Conservation (phyloP, 495 filamentous ascomycete species). For the Letharia lupina region DNA sequence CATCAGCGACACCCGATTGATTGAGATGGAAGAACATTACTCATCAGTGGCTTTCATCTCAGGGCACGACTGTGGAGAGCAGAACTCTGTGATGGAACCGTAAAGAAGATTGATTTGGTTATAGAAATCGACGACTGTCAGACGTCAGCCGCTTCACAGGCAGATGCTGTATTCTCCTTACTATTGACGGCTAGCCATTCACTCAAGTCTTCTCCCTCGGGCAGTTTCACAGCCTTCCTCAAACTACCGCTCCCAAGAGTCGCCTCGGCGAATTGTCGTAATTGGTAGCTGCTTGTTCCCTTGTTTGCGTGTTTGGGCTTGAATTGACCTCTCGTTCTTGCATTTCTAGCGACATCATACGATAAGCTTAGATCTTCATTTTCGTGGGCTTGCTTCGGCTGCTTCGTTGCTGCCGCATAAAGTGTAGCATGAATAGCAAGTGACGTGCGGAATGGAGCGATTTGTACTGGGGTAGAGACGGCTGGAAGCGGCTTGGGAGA, state of each 20-base stretch:
- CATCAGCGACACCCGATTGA: conserved; percentile 1
- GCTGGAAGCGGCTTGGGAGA: conserved; percentile 30
- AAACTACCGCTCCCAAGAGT: conserved; percentile 91
- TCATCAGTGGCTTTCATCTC: conserved; percentile 99
- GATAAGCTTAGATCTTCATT: conserved; percentile 31
- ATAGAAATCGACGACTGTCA: conserved; percentile 85
- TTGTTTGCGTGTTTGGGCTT: conserved; percentile 80
- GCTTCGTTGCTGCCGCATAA: neutral
- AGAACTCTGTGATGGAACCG: conserved; percentile 97
- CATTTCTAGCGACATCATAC: conserved; percentile 56
- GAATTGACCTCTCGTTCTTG: conserved; percentile 82
- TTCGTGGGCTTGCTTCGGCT: neutral
- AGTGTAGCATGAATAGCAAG: neutral
- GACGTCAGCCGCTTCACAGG: neutral
- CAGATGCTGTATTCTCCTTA: conserved; percentile 33
- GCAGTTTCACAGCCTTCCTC: conserved; percentile 90
- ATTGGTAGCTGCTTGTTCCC: conserved; percentile 88
- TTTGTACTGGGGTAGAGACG: conserved; percentile 25
- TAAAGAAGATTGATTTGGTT: conserved; percentile 99
- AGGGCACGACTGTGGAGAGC: conserved; percentile 89
- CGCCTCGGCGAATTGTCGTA: conserved; percentile 95
- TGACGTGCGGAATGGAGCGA: neutral
- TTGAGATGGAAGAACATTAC: conserved; percentile 39
- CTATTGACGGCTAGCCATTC: conserved; percentile 97
- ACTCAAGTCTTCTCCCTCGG: conserved; percentile 92